Percentiles rank a stretch among this genome's conserved stretches.
Conservation (phyloP, 352 stramenopile genomes). For the Elongisporangium anandrum region DNA sequence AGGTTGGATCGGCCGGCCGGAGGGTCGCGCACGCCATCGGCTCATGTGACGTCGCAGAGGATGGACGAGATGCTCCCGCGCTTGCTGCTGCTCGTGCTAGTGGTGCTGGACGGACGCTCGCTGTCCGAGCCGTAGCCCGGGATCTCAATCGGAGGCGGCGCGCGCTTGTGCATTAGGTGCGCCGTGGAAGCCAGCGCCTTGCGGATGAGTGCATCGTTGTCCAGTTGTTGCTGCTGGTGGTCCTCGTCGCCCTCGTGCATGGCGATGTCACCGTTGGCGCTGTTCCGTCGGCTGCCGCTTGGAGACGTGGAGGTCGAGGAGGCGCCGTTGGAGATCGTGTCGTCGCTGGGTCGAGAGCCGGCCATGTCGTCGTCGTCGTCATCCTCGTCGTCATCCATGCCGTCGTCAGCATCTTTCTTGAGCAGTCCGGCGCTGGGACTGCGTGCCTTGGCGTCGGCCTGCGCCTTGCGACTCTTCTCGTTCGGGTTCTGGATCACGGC, state of each 20-base stretch:
- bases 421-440: constrained; percentile 15
- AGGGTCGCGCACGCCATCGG: too few relatives aligned
- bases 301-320: background rate
- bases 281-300: constrained; percentile 10
- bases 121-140: constrained; percentile 23
- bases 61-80: constrained; percentile 73
- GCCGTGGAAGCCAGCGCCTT: constrained; percentile 15
- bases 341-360: constrained; percentile 4
- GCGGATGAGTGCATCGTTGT: constrained; percentile 13
- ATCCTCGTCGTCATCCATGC: constrained; percentile 3
- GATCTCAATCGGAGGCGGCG: constrained; percentile 65
- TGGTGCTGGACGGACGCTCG: constrained; percentile 45
- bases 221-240: background rate
- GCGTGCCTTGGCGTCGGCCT: constrained; percentile 43
- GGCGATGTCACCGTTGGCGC: background rate
- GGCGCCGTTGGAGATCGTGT: background rate
- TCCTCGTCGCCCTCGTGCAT: background rate
- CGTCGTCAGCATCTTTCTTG: constrained; percentile 13
- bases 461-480: constrained; percentile 79
- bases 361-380: constrained; percentile 10
- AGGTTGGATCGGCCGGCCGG: background rate
- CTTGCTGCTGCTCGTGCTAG: constrained; percentile 46
- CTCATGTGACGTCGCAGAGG: constrained; percentile 48
- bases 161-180: constrained; percentile 12
- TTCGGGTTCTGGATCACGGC: constrained; percentile 84